These are phyloP conservation scores for Pisolithus sp. DNA, from an alignment of 768 basidiomycete species.

Conservation along the genomic window DNA sequence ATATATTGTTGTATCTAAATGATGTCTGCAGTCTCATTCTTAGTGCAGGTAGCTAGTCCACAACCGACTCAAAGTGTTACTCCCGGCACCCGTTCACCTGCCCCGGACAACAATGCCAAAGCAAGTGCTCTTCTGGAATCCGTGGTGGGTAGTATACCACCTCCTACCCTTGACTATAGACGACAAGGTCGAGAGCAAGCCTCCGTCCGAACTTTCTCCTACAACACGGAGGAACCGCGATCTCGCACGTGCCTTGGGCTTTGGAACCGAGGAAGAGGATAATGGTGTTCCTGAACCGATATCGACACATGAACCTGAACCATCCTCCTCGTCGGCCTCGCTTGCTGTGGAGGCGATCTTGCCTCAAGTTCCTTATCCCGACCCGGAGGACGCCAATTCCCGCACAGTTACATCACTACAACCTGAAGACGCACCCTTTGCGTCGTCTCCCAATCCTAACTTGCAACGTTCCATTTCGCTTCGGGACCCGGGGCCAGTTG, in stretches of 20 bases:
- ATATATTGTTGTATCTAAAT: slow-evolving; percentile 8
- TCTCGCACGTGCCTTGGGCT: slow-evolving; percentile 65
- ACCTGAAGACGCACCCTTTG: slow-evolving; percentile 2
- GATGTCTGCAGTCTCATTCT: slow-evolving; percentile 3
- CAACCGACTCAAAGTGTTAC: slow-evolving; percentile 32
- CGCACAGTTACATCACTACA: slow-evolving; percentile 1
- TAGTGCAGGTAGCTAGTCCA: slow-evolving; percentile 51
- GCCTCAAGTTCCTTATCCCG: slow-evolving; percentile 15
- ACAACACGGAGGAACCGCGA: slow-evolving; percentile 62
- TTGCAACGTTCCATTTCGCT: slow-evolving; percentile 30
- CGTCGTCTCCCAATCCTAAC: slow-evolving; percentile 12
- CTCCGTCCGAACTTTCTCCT: slow-evolving; percentile 36
- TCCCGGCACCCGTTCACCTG: slow-evolving; percentile 25
- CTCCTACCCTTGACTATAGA: slow-evolving; percentile 23
- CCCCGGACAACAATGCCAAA: slow-evolving; percentile 48
- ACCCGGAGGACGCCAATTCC: slow-evolving; percentile 6
- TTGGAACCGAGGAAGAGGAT: slow-evolving; percentile 44
- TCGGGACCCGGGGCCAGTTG: slow-evolving; percentile 35
- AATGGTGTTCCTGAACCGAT: slow-evolving; percentile 16
- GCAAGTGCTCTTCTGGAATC: slow-evolving; percentile 65
- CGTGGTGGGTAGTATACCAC: slow-evolving; percentile 47
- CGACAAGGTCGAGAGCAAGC: slow-evolving; percentile 19
- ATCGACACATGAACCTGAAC: slow-evolving; percentile 15
- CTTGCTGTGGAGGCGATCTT: slow-evolving; percentile 31
- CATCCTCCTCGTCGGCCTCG: slow-evolving; percentile 26